Evolutionary conservation across 257 asterid species (phyloP).

Genomic region (Salvia miltiorrhiza): DNA sequence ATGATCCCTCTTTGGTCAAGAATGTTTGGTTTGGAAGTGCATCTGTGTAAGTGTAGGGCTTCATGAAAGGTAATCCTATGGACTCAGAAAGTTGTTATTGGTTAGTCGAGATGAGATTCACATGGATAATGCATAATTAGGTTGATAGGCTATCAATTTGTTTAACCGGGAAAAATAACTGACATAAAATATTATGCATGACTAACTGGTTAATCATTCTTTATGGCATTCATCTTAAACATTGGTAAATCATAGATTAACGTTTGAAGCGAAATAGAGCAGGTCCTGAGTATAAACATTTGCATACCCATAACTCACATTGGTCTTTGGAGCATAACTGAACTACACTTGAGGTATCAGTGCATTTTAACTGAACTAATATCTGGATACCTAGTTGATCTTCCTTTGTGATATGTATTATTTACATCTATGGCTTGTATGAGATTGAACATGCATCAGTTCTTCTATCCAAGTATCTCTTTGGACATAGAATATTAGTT

Average conservation of each 20-base stretch:
- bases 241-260: background rate
- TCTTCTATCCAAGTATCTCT: no score
- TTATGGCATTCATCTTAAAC: background rate
- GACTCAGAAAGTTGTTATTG: background rate
- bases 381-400: background rate
- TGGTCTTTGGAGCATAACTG: background rate
- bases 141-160: background rate
- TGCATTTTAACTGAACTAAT: background rate
- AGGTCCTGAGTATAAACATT: no score
- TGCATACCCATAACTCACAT: background rate
- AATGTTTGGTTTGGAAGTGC: background rate
- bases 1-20: background rate
- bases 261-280: no score
- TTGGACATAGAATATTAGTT: background rate
- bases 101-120: background rate
- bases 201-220: background rate
- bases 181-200: background rate
- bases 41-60: background rate
- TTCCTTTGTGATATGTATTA: background rate
- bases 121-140: background rate
- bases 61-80: background rate
- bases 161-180: background rate
- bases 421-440: background rate
- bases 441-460: background rate
- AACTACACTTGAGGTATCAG: background rate